Conservation (phyloP, 73 alveolate species). For the Breviolum minutum region DNA sequence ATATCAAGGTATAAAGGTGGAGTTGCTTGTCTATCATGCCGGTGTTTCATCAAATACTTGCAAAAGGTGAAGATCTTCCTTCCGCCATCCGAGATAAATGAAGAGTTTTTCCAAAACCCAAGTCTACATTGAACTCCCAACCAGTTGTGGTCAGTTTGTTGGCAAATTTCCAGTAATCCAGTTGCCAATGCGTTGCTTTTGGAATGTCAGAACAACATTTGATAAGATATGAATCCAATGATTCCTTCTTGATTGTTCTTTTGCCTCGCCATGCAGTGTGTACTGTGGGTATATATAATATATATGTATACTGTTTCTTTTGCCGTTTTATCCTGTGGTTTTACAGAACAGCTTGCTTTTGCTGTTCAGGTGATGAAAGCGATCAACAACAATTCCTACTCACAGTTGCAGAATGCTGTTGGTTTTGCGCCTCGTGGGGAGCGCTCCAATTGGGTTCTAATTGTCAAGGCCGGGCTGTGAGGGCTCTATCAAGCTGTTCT, state of each 20-base stretch:
- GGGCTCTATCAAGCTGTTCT: background rate
- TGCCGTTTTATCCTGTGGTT: background rate
- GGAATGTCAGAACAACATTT: too few species aligned
- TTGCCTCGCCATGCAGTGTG: background rate
- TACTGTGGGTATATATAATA: background rate
- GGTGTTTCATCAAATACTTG: too few species aligned
- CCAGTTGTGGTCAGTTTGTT: too few species aligned
- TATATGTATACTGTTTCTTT: background rate
- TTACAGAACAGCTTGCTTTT: background rate
- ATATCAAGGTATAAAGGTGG: too few species aligned
- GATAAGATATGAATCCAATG: background rate
- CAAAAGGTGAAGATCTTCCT: too few species aligned
- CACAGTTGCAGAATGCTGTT: constrained; percentile 57
- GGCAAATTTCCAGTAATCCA: too few species aligned
- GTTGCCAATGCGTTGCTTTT: too few species aligned
- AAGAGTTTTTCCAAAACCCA: too few species aligned
- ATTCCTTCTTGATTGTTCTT: too few species aligned
- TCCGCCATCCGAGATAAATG: too few species aligned
- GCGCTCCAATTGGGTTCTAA: constrained; percentile 84
- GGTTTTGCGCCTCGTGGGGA: constrained; percentile 76
- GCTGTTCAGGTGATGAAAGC: constrained; percentile 51
- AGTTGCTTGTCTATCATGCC: too few species aligned
- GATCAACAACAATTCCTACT: constrained; percentile 77
- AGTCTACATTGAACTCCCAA: too few species aligned
- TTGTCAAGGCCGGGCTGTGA: constrained; percentile 28